phyloP scores from a whole-genome alignment of 1,284 basidiomycete species.

The Irpex sp. region DNA sequence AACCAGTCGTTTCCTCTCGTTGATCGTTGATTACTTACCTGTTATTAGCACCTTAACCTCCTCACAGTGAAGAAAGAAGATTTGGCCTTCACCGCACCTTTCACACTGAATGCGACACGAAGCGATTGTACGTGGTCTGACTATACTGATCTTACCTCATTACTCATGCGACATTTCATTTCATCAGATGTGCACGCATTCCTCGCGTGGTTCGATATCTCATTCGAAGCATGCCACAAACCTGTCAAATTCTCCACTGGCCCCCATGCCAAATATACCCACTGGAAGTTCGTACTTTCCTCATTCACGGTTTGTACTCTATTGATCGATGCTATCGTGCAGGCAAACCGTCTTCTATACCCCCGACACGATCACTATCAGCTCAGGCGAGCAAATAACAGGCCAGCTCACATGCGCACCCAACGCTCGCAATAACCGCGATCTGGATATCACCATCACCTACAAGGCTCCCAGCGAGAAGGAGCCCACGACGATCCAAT shows the following conservation, averaged over 20 bases:
- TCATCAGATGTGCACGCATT: constrained; percentile 91
- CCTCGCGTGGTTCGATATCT: constrained; percentile 99
- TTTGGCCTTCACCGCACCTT: constrained; percentile 81
- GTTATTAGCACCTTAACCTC: constrained; percentile 79
- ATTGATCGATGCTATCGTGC: not conserved
- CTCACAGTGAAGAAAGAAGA: constrained; percentile 95
- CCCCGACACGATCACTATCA: constrained; percentile 66
- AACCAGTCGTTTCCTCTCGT: constrained; percentile 11
- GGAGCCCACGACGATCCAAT: constrained; percentile 45
- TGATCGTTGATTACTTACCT: not conserved
- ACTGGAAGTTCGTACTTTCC: constrained; percentile 78
- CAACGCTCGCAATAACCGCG: constrained; percentile 88
- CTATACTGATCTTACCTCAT: constrained; percentile 6
- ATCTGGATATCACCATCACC: constrained; percentile 83
- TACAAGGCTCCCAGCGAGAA: constrained; percentile 50
- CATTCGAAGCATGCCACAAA: constrained; percentile 90
- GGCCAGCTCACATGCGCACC: constrained; percentile 79
- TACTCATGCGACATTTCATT: not conserved
- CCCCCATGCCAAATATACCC: constrained; percentile 94
- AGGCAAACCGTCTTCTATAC: constrained; percentile 98
- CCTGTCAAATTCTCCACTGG: constrained; percentile 94
- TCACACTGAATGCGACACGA: constrained; percentile 80
- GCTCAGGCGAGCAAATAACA: constrained; percentile 66
- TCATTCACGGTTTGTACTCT: not conserved
- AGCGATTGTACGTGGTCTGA: constrained; percentile 77